These are phyloP conservation scores for Davidsoniella eucalypti DNA, from an alignment of 2,329 filamentous ascomycete species.

Conservation along the genomic window DNA sequence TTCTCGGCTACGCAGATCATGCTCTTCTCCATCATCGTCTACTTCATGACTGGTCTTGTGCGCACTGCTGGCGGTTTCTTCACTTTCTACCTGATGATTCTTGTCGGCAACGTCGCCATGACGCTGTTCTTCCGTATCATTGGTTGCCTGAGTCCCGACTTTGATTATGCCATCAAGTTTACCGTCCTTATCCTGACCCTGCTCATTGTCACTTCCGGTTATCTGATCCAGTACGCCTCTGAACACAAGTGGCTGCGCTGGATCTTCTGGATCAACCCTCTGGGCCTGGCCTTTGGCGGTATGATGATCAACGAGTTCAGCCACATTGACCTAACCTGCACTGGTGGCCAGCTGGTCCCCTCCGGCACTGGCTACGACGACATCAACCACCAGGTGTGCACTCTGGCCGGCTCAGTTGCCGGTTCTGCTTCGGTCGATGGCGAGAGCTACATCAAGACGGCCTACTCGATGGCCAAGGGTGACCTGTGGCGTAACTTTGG, in stretches of 20 bases:
- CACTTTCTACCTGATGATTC: slow-evolving; percentile 55
- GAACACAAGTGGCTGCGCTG: slow-evolving; percentile 64
- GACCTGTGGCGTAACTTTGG: slow-evolving; percentile 75
- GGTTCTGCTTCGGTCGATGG: slow-evolving; percentile 51
- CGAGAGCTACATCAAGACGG: slow-evolving; percentile 48
- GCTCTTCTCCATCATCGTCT: slow-evolving; percentile 58
- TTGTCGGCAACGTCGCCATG: slow-evolving; percentile 54
- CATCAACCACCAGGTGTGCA: slow-evolving; percentile 65
- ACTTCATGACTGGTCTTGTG: slow-evolving; percentile 58
- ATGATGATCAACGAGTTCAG: slow-evolving; percentile 83
- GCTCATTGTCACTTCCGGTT: slow-evolving; percentile 69
- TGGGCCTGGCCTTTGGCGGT: slow-evolving; percentile 58
- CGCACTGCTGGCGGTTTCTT: slow-evolving; percentile 64
- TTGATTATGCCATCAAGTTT: slow-evolving; percentile 73
- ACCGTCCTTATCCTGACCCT: slow-evolving; percentile 64
- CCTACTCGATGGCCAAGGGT: slow-evolving; percentile 47
- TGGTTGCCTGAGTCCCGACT: slow-evolving; percentile 60
- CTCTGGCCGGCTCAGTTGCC: slow-evolving; percentile 51
- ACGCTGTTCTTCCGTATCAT: slow-evolving; percentile 63
- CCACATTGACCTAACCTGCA: slow-evolving; percentile 51
- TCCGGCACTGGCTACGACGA: slow-evolving; percentile 52
- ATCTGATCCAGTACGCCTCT: slow-evolving; percentile 63
- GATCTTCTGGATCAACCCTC: slow-evolving; percentile 63
- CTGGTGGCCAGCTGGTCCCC: slow-evolving; percentile 50
- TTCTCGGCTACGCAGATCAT: slow-evolving; percentile 57